These are phyloP conservation scores for Lentinula raphanica DNA, from an alignment of 768 basidiomycete genomes.

Conservation along the genomic window DNA sequence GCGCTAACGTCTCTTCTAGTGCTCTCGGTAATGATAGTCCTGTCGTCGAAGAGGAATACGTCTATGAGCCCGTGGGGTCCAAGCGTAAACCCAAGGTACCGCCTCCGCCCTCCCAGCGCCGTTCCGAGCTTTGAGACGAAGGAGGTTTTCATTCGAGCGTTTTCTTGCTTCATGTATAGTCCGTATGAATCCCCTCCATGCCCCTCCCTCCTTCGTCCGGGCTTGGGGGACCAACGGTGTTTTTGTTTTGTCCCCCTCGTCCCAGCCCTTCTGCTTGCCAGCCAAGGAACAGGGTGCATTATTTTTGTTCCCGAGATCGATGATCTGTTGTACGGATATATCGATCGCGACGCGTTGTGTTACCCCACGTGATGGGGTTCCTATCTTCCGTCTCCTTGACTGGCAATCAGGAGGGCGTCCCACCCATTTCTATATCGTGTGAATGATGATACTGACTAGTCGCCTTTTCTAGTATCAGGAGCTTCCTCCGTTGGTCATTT, in stretches of 20 bases:
- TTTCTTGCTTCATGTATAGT: conserved; percentile 57
- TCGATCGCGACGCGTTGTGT: conserved; percentile 29
- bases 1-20: conserved; percentile 26
- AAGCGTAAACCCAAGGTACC: conserved; percentile 91
- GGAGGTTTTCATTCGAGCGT: conserved; percentile 48
- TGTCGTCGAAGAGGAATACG: conserved; percentile 73
- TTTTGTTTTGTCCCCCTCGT: conserved; percentile 74
- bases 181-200: conserved; percentile 57
- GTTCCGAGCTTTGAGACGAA: conserved; percentile 94
- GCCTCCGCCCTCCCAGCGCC: conserved; percentile 76
- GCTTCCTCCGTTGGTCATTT: conserved; percentile 41
- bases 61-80: conserved; percentile 63
- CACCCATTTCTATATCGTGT: conserved; percentile 13
- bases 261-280: conserved; percentile 34
- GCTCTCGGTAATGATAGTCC: conserved; percentile 65
- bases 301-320: conserved; percentile 23
- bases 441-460: conserved; percentile 24
- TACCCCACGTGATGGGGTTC: conserved; percentile 36
- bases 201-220: conserved; percentile 79
- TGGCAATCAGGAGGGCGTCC: conserved; percentile 32
- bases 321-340: conserved; percentile 16
- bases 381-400: conserved; percentile 14
- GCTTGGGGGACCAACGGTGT: conserved; percentile 80
- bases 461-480: conserved; percentile 35
- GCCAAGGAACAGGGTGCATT: conserved; percentile 1